Percentiles rank a stretch among this genome's conserved stretches.
Evolutionary conservation across 305 asterid genomes (phyloP).

Genomic region (Fraxinus velutina): DNA sequence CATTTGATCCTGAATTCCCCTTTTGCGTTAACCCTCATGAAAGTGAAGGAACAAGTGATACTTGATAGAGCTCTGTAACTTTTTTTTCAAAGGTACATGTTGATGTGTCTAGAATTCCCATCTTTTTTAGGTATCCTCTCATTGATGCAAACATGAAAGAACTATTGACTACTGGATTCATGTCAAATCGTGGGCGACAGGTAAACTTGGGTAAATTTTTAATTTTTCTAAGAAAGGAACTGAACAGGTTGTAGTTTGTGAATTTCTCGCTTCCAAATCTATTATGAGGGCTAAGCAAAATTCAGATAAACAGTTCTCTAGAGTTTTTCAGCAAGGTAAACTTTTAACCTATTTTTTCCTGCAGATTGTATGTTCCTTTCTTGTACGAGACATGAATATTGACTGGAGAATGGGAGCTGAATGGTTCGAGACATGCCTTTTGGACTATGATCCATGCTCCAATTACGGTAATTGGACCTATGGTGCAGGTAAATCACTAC

Average conservation of each 20-base stretch:
- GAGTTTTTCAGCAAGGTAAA: background rate
- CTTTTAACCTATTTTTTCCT: background rate
- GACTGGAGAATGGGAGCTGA: slow-evolving; percentile 99
- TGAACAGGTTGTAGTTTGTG: background rate
- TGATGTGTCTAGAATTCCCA: slow-evolving; percentile 11
- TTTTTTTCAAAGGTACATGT: slow-evolving; percentile 5
- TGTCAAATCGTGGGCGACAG: slow-evolving; percentile 98
- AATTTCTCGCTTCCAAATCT: background rate
- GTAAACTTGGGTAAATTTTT: slow-evolving; percentile 25
- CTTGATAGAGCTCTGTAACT: background rate
- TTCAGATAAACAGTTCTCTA: background rate
- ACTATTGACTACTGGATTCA: slow-evolving; percentile 73
- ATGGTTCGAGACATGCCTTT: slow-evolving; percentile 89
- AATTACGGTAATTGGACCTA: slow-evolving; percentile 95
- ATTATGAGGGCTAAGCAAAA: slow-evolving; percentile 3
- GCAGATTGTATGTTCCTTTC: slow-evolving; percentile 91
- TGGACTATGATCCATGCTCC: slow-evolving; percentile 93
- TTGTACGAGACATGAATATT: slow-evolving; percentile 90
- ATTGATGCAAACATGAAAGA: slow-evolving; percentile 93
- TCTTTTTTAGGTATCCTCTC: slow-evolving; percentile 67
- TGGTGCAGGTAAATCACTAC: slow-evolving; percentile 68
- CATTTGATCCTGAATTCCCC: background rate
- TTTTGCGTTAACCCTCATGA: background rate
- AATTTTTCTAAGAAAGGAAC: background rate
- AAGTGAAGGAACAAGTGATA: background rate